These are phyloP conservation scores for Oidiodendron maius DNA, from an alignment of 495 filamentous ascomycete species.

Conservation along the genomic window DNA sequence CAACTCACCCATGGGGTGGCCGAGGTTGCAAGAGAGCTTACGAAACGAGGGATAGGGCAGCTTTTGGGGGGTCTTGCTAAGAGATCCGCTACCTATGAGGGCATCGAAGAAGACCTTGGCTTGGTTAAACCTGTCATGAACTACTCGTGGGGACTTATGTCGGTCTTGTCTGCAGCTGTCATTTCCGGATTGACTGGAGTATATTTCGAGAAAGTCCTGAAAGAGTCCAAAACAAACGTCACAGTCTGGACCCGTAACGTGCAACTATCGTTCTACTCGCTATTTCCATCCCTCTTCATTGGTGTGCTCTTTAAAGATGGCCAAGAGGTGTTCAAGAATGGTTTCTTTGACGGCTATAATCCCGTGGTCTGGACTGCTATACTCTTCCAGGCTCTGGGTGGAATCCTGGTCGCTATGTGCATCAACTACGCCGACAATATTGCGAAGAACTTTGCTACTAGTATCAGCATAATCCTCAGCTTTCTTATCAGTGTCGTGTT, in stretches of 20 bases:
- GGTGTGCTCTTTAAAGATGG: conserved; percentile 86
- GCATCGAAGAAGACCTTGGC: conserved; percentile 76
- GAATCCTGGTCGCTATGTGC: conserved; percentile 75
- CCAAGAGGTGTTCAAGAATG: conserved; percentile 69
- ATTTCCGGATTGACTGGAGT: conserved; percentile 82
- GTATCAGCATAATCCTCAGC: conserved; percentile 80
- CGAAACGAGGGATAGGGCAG: conserved; percentile 36
- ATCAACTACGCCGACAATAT: conserved; percentile 86
- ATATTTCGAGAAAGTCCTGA: conserved; percentile 93
- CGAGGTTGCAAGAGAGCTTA: conserved; percentile 42
- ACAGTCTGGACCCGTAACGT: conserved; percentile 92
- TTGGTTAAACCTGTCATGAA: conserved; percentile 62
- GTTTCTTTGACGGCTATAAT: conserved; percentile 93
- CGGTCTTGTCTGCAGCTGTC: conserved; percentile 68
- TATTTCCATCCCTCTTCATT: conserved; percentile 80
- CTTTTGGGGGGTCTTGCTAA: conserved; percentile 47
- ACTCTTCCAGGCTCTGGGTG: conserved; percentile 73
- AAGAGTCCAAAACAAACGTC: conserved; percentile 61
- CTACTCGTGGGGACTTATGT: conserved; percentile 66
- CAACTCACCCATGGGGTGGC: conserved; percentile 35
- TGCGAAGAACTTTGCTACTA: conserved; percentile 86
- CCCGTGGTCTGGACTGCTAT: conserved; percentile 85
- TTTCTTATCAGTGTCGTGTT: conserved; percentile 78
- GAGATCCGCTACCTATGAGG: conserved; percentile 94
- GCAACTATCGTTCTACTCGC: conserved; percentile 85